phyloP scores from a whole-genome alignment of 2,329 filamentous ascomycete species.

The Chaetomiaceae sp. region DNA sequence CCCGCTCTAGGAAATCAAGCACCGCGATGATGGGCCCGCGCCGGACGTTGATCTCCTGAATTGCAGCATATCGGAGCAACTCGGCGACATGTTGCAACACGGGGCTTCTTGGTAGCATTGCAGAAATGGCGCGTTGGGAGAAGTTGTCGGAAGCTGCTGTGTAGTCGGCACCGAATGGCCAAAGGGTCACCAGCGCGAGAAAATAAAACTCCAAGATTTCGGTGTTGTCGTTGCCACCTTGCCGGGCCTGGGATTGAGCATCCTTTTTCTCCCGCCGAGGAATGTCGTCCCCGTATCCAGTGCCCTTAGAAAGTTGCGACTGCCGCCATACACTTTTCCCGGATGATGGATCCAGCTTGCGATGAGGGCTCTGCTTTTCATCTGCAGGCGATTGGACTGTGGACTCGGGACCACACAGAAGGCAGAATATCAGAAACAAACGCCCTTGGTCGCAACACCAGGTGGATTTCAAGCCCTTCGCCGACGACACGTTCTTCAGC shows the following conservation, averaged over 20 bases:
- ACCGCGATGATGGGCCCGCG: slow-evolving; percentile 35
- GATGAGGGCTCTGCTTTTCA: neutral
- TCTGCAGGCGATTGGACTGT: neutral
- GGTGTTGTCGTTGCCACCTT: neutral
- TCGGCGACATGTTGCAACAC: slow-evolving; percentile 26
- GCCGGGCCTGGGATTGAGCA: neutral
- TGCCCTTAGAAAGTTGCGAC: slow-evolving; percentile 22
- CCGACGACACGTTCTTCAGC: neutral
- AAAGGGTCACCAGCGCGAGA: slow-evolving; percentile 10
- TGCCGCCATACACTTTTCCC: neutral
- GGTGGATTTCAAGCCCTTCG: slow-evolving; percentile 12
- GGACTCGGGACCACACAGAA: slow-evolving; percentile 23
- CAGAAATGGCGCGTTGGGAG: slow-evolving; percentile 10
- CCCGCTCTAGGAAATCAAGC: slow-evolving; percentile 36
- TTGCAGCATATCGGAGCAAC: slow-evolving; percentile 26
- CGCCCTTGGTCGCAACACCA: slow-evolving; percentile 28
- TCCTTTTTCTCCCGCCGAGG: neutral
- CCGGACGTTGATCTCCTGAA: slow-evolving; percentile 28
- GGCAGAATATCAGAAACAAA: slow-evolving; percentile 25
- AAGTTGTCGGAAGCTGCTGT: neutral
- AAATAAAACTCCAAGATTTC: slow-evolving; percentile 14
- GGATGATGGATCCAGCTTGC: neutral
- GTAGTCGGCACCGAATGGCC: slow-evolving; percentile 4
- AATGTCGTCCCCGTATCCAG: slow-evolving; percentile 18
- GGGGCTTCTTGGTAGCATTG: slow-evolving; percentile 27